Evolutionary conservation across 2,329 filamentous ascomycete species (phyloP).

Genomic region (Cladosporium sp.): DNA sequence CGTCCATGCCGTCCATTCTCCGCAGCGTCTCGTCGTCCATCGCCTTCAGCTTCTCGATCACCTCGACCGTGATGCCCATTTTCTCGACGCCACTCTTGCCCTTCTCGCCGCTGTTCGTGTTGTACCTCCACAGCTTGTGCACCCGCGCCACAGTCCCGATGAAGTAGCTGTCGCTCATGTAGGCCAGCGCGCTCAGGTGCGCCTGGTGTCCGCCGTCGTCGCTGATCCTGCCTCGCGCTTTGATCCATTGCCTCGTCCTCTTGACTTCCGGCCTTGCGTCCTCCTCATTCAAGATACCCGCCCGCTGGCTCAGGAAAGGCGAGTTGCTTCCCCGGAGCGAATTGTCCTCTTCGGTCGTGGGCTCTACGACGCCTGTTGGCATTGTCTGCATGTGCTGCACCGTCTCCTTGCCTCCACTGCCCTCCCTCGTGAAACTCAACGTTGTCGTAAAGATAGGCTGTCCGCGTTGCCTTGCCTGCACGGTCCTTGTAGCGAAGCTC

Average conservation of each 20-base stretch:
- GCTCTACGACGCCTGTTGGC: constrained; percentile 40
- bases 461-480: constrained; percentile 89
- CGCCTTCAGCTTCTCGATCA: constrained; percentile 46
- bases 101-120: constrained; percentile 30
- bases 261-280: constrained; percentile 62
- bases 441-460: constrained; percentile 94
- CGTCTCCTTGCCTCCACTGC: constrained; percentile 55
- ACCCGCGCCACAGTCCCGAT: constrained; percentile 83
- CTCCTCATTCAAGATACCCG: constrained; percentile 58
- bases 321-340: constrained; percentile 39
- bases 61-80: constrained; percentile 39
- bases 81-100: constrained; percentile 24
- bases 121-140: constrained; percentile 77
- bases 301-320: constrained; percentile 60
- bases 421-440: constrained; percentile 77
- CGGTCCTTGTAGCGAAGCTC: constrained; percentile 87
- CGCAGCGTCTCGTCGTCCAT: constrained; percentile 47
- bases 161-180: constrained; percentile 91
- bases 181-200: constrained; percentile 84
- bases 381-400: constrained; percentile 66
- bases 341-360: constrained; percentile 41
- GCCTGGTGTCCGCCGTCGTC: constrained; percentile 72
- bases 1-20: constrained; percentile 45
- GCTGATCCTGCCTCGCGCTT: constrained; percentile 72
- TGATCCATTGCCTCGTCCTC: constrained; percentile 68